Evolutionary conservation across 495 filamentous ascomycete genomes (phyloP), one percentile per base, ranked within the genome.

Genomic region (Thozetella sp.): DNA sequence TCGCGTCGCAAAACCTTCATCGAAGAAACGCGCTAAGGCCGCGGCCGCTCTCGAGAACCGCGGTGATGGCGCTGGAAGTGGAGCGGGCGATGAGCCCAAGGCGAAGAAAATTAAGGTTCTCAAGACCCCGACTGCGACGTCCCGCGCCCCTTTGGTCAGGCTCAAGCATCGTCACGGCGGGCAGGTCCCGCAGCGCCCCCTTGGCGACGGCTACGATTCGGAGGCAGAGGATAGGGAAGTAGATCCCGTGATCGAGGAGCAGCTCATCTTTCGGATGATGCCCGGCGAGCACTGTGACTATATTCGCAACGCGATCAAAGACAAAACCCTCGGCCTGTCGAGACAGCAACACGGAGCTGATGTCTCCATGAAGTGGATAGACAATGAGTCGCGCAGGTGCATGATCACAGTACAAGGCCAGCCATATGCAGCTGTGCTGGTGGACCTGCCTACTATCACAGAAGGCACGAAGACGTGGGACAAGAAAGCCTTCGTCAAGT

Each of bases 391-490:
- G 1, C 86, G 95, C 51, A 85, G 93, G 11, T 88, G 89, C 1
- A 75, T 91, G 51, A 70, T 97, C 1, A 86, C 76, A 13, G 81
- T 99, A 23, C 79, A 86, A 17, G 87, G 87, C 1, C 75, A 85
- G 51, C 76, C 83, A 25, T 99, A 93, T 66, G 92, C 93, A 0
- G 93, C 91, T 22, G 77, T 86, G 4, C 74, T 98, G 53, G 89
- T 97, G 4, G 94, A 98, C 60, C 78, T 99, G 12, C 95, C 95
- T 0, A 94, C 89, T 62, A 89, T 99, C 58, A 86, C 96, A 1
- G 95, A 99, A 73, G 90, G 88, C 10, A 96, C 96, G 88, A 99
- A 99, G 76, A 93, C 89, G 54, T 97, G 95, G 89, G 95, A 98
- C 66, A 89, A 88, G 69, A 91, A 89, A 59, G 84, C 88, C 22